Conservation (phyloP, 768 basidiomycete genomes). For the Kwoniella bestiolae region DNA sequence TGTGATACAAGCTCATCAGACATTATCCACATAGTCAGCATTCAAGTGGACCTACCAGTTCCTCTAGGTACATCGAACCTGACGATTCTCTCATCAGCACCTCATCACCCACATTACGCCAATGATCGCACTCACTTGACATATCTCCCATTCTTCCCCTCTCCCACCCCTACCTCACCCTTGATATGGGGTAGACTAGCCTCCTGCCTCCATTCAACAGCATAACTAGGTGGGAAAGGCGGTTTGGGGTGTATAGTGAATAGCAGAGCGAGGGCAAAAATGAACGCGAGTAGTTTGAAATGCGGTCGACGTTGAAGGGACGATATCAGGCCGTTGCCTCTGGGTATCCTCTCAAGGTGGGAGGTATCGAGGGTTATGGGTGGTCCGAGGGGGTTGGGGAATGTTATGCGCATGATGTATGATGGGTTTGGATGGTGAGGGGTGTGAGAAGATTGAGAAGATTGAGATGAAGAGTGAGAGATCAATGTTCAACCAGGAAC, state of each 20-base stretch:
- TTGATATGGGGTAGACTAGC: slow-evolving; percentile 27
- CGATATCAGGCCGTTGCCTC: slow-evolving; percentile 1
- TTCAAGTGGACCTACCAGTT: slow-evolving; percentile 32
- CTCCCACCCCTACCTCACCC: slow-evolving; percentile 21
- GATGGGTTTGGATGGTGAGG: not conserved
- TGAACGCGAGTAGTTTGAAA: slow-evolving; percentile 19
- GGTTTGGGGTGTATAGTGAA: slow-evolving; percentile 36
- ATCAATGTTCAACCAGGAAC: not conserved
- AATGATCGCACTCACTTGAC: slow-evolving; percentile 45
- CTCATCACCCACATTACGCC: not conserved
- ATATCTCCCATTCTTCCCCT: slow-evolving; percentile 44
- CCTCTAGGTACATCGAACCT: slow-evolving; percentile 53
- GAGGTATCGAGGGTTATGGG: slow-evolving; percentile 29
- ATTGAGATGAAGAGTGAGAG: not conserved
- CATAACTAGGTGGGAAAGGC: slow-evolving; percentile 51
- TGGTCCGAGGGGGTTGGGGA: slow-evolving; percentile 37
- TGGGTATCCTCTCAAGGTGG: not conserved
- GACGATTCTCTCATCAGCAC: not conserved
- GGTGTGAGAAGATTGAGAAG: not conserved
- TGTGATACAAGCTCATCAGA: not conserved
- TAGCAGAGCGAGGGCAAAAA: slow-evolving; percentile 26
- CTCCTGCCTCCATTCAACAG: slow-evolving; percentile 40
- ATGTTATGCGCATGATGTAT: slow-evolving; percentile 24
- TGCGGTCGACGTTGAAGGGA: slow-evolving; percentile 19
- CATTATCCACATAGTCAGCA: not conserved